Base-by-base conservation (phyloP, 345 rosid species). In the Rhizophora mangle region DNA sequence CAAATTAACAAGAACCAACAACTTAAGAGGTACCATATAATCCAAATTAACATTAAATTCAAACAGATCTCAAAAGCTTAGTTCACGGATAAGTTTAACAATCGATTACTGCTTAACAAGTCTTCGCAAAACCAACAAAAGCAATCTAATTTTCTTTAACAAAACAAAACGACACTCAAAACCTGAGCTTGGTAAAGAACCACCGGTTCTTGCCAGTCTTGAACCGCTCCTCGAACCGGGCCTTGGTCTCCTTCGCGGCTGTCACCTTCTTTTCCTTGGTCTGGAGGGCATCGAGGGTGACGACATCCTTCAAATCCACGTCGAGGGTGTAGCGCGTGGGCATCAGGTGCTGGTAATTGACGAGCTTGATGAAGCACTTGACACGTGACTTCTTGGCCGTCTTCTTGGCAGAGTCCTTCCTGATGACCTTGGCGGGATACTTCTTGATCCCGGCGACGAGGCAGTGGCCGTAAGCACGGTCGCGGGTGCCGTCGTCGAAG, bases 151-250 rank as follows among this genome's bases (percentile, higher is more conserved):
- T 10, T 5, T 36, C 20, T 5, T 57, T 26, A 30, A 32, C 15
- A 20, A 36, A 31, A 6, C 24, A 62, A 62, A n/a, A 3, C 26
- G 34, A n/a, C 47, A 8, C 64, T 68, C 71, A 72, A 39, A 72
- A 72, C 75, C 75, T 72, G 70, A 72, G 75, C 75, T 72, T 72
- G 49, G 75, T 72, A 37, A 72, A 72, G 64, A 72, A 72, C 75
- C 75, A 72, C 69, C 75, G 31, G 57, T 72, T 72, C 75, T 72
- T 72, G n/a, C 75, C 75, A 20, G 75, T 51, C 74, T 71, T 71
- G 74, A 71, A 71, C 36, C 74, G 55, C 74, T 71, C 74, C 68
- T 71, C 74, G 30, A 72, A 57, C 64, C 55, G 57, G 36, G 75
- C 75, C 70, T 72, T 72, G 26, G 60, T 59, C 55, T 64, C 75